Evolutionary conservation across 495 filamentous ascomycete species (phyloP).

Genomic region (Mycothermus thermophilus): DNA sequence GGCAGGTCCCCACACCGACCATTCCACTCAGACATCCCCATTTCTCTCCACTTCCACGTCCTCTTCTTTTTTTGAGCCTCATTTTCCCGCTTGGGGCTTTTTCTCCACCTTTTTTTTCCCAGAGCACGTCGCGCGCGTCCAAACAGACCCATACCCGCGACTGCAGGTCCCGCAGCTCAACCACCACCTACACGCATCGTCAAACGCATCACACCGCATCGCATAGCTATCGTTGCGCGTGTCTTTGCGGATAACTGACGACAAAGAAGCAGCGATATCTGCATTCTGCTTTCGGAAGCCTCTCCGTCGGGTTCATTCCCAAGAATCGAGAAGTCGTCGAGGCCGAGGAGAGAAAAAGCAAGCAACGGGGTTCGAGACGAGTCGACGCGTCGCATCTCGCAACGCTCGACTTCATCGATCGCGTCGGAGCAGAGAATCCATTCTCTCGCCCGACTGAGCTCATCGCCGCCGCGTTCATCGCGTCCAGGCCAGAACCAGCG

Average conservation of each 20-base stretch:
- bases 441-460: conserved; percentile 3
- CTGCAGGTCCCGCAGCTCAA: conserved; percentile 10
- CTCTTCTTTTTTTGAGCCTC: conserved; percentile 24
- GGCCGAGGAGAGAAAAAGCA: too few relatives aligned
- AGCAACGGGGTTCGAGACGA: too few relatives aligned
- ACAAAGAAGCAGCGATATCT: too few relatives aligned
- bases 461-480: neutral
- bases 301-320: too few relatives aligned
- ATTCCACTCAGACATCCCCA: conserved; percentile 23
- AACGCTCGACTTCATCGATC: too few relatives aligned
- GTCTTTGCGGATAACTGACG: too few relatives aligned
- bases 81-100: conserved; percentile 19
- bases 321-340: too few relatives aligned
- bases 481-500: neutral
- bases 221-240: conserved; percentile 2
- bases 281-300: too few relatives aligned
- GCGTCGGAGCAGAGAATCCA: too few relatives aligned
- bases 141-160: conserved; percentile 10
- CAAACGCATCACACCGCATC: conserved; percentile 9
- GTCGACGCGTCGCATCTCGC: too few relatives aligned
- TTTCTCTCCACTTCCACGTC: conserved; percentile 29
- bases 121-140: conserved; percentile 7
- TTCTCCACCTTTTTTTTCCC: conserved; percentile 17
- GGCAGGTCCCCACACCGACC: conserved; percentile 19
- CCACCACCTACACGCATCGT: too few relatives aligned